These are phyloP conservation scores for Plasmopara halstedii DNA, from an alignment of 352 stramenopile species.

Conservation along the genomic window DNA sequence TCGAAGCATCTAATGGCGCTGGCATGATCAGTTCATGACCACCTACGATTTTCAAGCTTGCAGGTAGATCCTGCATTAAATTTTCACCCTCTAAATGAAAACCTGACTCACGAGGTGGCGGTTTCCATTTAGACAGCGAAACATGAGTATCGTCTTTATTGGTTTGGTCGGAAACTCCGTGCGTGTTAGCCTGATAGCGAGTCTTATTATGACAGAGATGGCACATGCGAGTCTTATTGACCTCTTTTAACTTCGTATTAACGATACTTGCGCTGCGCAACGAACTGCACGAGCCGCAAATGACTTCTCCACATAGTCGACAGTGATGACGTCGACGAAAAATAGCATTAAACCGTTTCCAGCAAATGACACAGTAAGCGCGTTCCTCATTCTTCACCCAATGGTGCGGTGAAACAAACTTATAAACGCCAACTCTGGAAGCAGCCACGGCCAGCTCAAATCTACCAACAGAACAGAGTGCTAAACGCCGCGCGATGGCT, in stretches of 20 bases:
- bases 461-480: constrained; percentile 35
- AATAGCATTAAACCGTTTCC: constrained; percentile 53
- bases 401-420: constrained; percentile 36
- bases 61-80: constrained; percentile 4
- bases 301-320: constrained; percentile 54
- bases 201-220: constrained; percentile 55
- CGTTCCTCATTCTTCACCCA: constrained; percentile 65
- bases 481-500: constrained; percentile 38
- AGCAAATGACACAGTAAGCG: constrained; percentile 47
- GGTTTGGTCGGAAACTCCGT: constrained; percentile 12
- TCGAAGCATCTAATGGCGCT: background rate
- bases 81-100: constrained; percentile 7
- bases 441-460: constrained; percentile 43
- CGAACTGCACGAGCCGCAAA: constrained; percentile 46
- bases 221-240: constrained; percentile 58
- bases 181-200: constrained; percentile 25
- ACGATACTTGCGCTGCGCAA: constrained; percentile 33
- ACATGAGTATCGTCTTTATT: constrained; percentile 7
- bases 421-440: constrained; percentile 34
- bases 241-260: constrained; percentile 22
- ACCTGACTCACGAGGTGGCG: constrained; percentile 9
- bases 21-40: constrained; percentile 6
- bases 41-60: constrained; percentile 11
- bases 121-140: background rate
- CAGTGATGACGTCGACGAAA: constrained; percentile 57